Evolutionary conservation across 345 rosid species (phyloP).

Genomic region (Durio zibethinus): DNA sequence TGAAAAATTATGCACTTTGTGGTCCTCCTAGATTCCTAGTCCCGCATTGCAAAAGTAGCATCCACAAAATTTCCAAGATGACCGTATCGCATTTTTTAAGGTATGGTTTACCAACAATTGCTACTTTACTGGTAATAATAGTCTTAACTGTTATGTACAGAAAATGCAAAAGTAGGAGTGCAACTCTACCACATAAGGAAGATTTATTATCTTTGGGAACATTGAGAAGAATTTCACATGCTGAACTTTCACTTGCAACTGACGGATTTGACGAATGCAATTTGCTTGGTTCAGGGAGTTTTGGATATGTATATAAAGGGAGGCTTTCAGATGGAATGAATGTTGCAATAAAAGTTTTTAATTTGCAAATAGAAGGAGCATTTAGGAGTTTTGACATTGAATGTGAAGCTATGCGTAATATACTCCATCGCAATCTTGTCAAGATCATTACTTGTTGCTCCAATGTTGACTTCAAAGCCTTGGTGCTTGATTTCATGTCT

Average conservation of each 20-base stretch:
- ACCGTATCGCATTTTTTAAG: background rate
- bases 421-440: no score
- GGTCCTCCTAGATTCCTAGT: background rate
- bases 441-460: background rate
- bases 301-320: constrained; percentile 17
- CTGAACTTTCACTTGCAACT: constrained; percentile 12
- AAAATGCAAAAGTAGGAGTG: background rate
- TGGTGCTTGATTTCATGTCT: background rate
- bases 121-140: background rate
- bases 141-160: background rate
- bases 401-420: no score
- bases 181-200: background rate
- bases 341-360: constrained; percentile 22
- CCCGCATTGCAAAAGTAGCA: background rate
- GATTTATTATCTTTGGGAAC: background rate
- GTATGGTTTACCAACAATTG: background rate
- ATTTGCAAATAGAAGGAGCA: constrained; percentile 2
- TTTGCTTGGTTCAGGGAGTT: constrained; percentile 17
- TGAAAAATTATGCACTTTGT: background rate
- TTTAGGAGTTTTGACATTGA: no score
- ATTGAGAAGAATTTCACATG: constrained; percentile 6
- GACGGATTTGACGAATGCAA: constrained; percentile 14
- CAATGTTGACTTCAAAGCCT: background rate
- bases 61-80: background rate
- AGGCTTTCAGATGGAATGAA: background rate